These are phyloP conservation scores for Trifolium fragiferum DNA, from an alignment of 306 rosid genomes.

Conservation along the genomic window DNA sequence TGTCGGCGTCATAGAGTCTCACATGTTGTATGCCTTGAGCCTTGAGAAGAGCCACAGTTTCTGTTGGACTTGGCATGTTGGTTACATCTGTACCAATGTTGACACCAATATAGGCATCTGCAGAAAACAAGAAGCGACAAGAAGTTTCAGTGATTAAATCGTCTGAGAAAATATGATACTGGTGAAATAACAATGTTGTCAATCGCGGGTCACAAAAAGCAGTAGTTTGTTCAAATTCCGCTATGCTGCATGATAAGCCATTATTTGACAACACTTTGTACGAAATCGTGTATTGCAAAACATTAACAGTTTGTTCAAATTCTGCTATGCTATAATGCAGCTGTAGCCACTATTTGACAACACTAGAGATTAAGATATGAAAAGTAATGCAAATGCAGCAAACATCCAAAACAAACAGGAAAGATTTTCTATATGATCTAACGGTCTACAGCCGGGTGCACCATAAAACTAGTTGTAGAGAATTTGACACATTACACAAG, in stretches of 20 bases:
- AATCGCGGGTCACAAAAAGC: too few relatives aligned
- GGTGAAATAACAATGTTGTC: background rate
- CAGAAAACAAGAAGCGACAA: conserved; percentile 33
- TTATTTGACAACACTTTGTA: background rate
- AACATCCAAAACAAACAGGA: conserved; percentile 4
- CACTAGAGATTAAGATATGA: background rate
- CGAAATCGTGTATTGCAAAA: background rate
- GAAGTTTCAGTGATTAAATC: conserved; percentile 2
- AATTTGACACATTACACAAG: too few relatives aligned
- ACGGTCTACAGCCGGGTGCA: too few relatives aligned
- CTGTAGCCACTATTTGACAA: background rate
- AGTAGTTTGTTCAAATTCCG: too few relatives aligned
- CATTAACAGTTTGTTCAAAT: background rate
- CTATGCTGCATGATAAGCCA: background rate
- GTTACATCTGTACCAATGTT: conserved; percentile 86
- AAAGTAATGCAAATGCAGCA: conserved; percentile 14
- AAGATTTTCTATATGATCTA: too few relatives aligned
- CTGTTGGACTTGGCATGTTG: conserved; percentile 89
- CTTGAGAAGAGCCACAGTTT: conserved; percentile 81
- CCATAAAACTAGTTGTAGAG: too few relatives aligned
- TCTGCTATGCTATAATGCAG: background rate
- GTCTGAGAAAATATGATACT: background rate
- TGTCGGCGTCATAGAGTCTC: conserved; percentile 85
- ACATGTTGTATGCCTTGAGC: conserved; percentile 80
- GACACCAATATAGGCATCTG: conserved; percentile 86